Evolutionary conservation across 169 alveolate species (phyloP).

Genomic region (Eimeria brunetti): DNA sequence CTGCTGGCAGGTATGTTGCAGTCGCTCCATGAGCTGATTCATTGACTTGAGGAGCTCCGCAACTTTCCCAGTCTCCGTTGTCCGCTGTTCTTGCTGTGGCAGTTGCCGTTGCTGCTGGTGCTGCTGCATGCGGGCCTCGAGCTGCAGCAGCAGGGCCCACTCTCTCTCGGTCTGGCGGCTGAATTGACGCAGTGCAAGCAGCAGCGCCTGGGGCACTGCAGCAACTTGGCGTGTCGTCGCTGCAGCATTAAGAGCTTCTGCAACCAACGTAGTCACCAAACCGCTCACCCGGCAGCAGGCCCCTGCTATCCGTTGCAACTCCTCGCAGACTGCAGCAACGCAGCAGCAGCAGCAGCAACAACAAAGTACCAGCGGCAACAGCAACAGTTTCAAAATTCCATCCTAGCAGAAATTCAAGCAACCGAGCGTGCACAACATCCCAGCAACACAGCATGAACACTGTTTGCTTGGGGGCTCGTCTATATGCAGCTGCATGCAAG

Average conservation of each 20-base stretch:
- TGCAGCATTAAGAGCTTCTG: slow-evolving; percentile 49
- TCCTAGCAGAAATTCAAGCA: not conserved
- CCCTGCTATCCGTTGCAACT: slow-evolving; percentile 36
- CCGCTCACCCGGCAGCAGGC: slow-evolving; percentile 37
- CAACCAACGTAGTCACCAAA: slow-evolving; percentile 3
- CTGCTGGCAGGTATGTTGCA: slow-evolving; percentile 56
- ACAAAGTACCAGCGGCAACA: not conserved
- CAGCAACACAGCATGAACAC: not conserved
- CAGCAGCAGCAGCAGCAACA: not conserved
- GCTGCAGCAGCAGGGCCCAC: slow-evolving; percentile 62
- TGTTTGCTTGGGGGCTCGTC: not conserved
- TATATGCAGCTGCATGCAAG: slow-evolving; percentile 8
- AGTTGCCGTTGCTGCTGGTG: slow-evolving; percentile 33
- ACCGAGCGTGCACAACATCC: not conserved
- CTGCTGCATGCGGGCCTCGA: slow-evolving; percentile 55
- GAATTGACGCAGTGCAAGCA: slow-evolving; percentile 56
- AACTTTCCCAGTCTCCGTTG: not conserved
- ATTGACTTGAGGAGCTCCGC: slow-evolving; percentile 46
- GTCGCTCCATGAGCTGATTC: slow-evolving; percentile 45
- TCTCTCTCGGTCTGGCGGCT: slow-evolving; percentile 49
- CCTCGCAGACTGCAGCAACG: slow-evolving; percentile 59
- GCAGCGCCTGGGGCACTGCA: slow-evolving; percentile 63
- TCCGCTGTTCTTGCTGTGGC: slow-evolving; percentile 2
- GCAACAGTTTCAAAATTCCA: not conserved
- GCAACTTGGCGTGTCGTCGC: slow-evolving; percentile 31